A percentile compares a stretch with the other conserved stretches of the same genome.
These are phyloP conservation scores for Dichomitus squalens DNA, from an alignment of 1,284 basidiomycete genomes.

Conservation along the genomic window DNA sequence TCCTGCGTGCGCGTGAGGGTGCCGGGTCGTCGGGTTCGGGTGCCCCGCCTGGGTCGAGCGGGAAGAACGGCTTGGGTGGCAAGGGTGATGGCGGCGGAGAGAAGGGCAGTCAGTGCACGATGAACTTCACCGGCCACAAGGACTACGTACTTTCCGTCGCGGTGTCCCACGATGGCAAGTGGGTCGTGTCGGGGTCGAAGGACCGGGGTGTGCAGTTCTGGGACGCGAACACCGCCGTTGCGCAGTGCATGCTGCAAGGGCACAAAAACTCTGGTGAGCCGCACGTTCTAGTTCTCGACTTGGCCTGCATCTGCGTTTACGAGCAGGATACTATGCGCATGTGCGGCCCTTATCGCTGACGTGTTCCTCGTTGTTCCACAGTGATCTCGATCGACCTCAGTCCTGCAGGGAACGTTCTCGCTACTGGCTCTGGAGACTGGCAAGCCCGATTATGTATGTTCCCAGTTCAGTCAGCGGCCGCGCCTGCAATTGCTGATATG, in stretches of 20 bases:
- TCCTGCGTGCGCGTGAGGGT: constrained; percentile 24
- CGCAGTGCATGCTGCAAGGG: constrained; percentile 80
- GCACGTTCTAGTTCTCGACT: not conserved
- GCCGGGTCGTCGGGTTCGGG: constrained; percentile 14
- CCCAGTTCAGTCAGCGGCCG: not conserved
- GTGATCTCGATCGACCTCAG: constrained; percentile 86
- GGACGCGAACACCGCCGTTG: constrained; percentile 67
- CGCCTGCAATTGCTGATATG: not conserved
- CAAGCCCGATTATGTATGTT: constrained; percentile 75
- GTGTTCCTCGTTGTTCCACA: constrained; percentile 30
- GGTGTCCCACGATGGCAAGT: constrained; percentile 71
- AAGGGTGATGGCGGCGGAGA: constrained; percentile 34
- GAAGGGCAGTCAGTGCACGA: constrained; percentile 52
- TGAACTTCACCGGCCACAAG: constrained; percentile 73
- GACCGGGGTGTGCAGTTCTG: constrained; percentile 80
- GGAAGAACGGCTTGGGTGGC: constrained; percentile 11
- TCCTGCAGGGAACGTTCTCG: constrained; percentile 71
- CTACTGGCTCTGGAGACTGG: constrained; percentile 85
- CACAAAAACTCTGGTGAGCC: constrained; percentile 79
- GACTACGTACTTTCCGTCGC: constrained; percentile 67
- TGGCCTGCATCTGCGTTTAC: not conserved
- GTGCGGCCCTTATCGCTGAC: not conserved
- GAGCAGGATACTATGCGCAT: no score
- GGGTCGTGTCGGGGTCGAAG: constrained; percentile 80
- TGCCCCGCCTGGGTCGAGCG: not conserved